These are phyloP conservation scores for Hevea brasiliensis DNA, from an alignment of 345 rosid species.

Conservation along the genomic window DNA sequence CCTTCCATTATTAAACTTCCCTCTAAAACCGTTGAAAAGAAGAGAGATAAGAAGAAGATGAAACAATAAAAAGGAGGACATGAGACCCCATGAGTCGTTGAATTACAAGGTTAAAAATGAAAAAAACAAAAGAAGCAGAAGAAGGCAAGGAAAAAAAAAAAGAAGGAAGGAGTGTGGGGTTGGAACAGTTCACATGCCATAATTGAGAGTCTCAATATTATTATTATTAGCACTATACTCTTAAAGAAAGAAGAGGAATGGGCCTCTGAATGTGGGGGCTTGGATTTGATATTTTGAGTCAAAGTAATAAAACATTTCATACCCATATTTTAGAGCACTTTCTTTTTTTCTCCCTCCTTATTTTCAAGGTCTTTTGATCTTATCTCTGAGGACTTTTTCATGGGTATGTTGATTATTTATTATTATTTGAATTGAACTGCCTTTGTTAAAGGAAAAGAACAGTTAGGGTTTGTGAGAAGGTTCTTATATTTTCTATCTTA, in stretches of 20 bases:
- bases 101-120: no score
- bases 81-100: background rate
- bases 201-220: background rate
- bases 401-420: background rate
- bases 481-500: constrained; percentile 11
- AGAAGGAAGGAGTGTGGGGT: background rate
- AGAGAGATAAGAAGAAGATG: background rate
- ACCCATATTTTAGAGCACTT: no score
- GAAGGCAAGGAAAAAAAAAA: background rate
- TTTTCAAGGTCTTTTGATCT: no score
- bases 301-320: background rate
- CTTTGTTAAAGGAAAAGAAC: background rate
- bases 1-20: no score
- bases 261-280: background rate
- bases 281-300: background rate
- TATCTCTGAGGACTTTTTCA: background rate
- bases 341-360: no score
- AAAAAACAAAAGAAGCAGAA: background rate
- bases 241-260: background rate
- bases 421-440: background rate
- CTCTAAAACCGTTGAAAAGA: no score
- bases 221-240: no score
- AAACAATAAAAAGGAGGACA: background rate
- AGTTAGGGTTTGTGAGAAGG: constrained; percentile 1
- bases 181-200: constrained; percentile 10